Evolutionary conservation across 352 stramenopile species (phyloP), one percentile per base, ranked within the genome.

Genomic region (Phytophthora colocasiae): DNA sequence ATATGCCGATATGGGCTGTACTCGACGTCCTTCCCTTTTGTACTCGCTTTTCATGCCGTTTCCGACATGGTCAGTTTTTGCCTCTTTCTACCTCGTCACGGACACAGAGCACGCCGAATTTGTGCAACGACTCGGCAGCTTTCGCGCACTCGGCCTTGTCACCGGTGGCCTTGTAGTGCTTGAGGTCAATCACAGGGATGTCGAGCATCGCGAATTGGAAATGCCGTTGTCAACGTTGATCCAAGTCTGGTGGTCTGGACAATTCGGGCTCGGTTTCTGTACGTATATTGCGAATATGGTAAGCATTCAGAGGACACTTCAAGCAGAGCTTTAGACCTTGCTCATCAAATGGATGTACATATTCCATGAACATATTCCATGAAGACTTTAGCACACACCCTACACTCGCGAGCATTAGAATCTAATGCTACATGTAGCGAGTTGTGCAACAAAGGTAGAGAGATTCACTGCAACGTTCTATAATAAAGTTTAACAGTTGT

Each of bases 31-130:
- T n/a, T n/a, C n/a, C n/a, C n/a, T n/a, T n/a, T n/a, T n/a, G n/a
- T n/a, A n/a, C n/a, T n/a, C n/a, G n/a, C n/a, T n/a, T n/a, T n/a
- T n/a, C n/a, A n/a, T n/a, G n/a, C n/a, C n/a, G n/a, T n/a, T n/a
- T n/a, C n/a, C n/a, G n/a, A n/a, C n/a, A 10, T 36, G 8, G 7
- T 4, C 27, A 38, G 27, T 54, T 39, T 45, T 14, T 6, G 19
- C 14, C 5, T 2, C 14, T 41, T 8, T 47, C 14, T 53, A 90
- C 81, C 70, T 86, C 77, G 58, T 96, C 89, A 55, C 82, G 81
- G 19, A 97, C 72, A 60, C 92, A 93, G 11, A 97, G 68, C 31
- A 93, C 83, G 54, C 90, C 89, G 64, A 92, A 96, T 71, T 93
- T 85, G 78, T 90, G 81, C 52, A 97, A 78, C 43, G 83, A 92